phyloP scores from a whole-genome alignment of 495 filamentous ascomycete species.

The Podospora comata region DNA sequence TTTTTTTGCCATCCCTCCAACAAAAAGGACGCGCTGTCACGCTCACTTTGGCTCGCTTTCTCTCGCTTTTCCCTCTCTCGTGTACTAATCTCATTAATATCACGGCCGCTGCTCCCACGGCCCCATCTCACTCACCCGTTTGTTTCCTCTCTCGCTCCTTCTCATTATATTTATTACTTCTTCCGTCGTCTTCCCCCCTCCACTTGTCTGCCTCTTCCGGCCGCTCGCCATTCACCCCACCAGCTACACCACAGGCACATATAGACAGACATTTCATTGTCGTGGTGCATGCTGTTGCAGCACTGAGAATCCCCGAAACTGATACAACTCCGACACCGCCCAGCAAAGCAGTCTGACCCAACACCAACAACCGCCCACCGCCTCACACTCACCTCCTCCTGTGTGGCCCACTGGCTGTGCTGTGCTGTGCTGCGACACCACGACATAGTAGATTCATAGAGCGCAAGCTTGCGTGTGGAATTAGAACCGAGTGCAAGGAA shows the following conservation, averaged over 20 bases:
- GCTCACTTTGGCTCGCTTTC: neutral
- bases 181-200: conserved; percentile 10
- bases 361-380: neutral
- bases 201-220: neutral
- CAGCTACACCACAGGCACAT: neutral
- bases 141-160: conserved; percentile 16
- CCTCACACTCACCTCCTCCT: neutral
- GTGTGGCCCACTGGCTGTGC: neutral
- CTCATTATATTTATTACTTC: conserved; percentile 10
- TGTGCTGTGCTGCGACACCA: neutral
- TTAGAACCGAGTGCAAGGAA: neutral
- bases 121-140: neutral
- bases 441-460: neutral
- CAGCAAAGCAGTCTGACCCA: conserved; percentile 3
- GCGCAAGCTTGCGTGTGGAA: neutral
- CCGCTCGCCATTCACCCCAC: neutral
- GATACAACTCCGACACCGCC: conserved; percentile 1
- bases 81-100: conserved; percentile 14
- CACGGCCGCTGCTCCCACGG: conserved; percentile 8
- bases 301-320: conserved; percentile 6
- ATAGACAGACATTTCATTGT: conserved; percentile 3
- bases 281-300: conserved; percentile 11
- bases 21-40: neutral
- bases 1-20: neutral
- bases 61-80: conserved; percentile 6